Conservation (phyloP, 2,329 filamentous ascomycete species). For the Alternaria brassicicola region DNA sequence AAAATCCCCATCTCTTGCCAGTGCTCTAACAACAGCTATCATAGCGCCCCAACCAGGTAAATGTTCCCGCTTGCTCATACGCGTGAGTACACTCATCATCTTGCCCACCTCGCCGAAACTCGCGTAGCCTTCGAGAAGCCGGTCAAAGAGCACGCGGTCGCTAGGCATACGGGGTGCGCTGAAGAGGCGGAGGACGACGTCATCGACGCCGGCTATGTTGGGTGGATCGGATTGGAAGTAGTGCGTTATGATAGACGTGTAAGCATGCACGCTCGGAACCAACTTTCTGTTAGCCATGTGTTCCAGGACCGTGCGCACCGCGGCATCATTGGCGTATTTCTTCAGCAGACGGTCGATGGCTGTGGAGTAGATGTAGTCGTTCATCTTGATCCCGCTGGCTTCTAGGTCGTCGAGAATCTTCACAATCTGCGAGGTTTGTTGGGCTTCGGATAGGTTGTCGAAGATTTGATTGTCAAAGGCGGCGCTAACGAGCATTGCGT, state of each 20-base stretch:
- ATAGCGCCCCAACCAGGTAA: conserved; percentile 53
- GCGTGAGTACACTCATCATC: conserved; percentile 51
- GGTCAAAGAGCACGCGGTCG: conserved; percentile 71
- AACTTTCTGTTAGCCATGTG: conserved; percentile 65
- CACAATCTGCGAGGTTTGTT: conserved; percentile 61
- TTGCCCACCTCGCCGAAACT: conserved; percentile 56
- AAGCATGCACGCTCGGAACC: conserved; percentile 67
- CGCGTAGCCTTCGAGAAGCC: conserved; percentile 71
- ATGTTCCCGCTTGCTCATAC: conserved; percentile 49
- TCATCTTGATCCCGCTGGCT: conserved; percentile 62
- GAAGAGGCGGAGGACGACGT: conserved; percentile 60
- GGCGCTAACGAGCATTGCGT: conserved; percentile 72
- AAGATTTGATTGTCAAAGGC: conserved; percentile 59
- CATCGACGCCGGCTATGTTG: conserved; percentile 64
- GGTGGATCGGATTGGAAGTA: conserved; percentile 67
- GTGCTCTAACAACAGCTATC: conserved; percentile 45
- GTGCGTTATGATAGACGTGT: conserved; percentile 74
- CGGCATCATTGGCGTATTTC: conserved; percentile 52
- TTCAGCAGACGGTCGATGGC: conserved; percentile 70
- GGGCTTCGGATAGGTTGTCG: conserved; percentile 49
- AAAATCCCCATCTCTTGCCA: conserved; percentile 47
- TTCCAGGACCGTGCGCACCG: conserved; percentile 65
- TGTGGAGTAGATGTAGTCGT: conserved; percentile 69
- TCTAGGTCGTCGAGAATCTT: conserved; percentile 63
- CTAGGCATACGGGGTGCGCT: conserved; percentile 39